Evolutionary conservation across 345 rosid species (phyloP).

Genomic region (Populus alba): DNA sequence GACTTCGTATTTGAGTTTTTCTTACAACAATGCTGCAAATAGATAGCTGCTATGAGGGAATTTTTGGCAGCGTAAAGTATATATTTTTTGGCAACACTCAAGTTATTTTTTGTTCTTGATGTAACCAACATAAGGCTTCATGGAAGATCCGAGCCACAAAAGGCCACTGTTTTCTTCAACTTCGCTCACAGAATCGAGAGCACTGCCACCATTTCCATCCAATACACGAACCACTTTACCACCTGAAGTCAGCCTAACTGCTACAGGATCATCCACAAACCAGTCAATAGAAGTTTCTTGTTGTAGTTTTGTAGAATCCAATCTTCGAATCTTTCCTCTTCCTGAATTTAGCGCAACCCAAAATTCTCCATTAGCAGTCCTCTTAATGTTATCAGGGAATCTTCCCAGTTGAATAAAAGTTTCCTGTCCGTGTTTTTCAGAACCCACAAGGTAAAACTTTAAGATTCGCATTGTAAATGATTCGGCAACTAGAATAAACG

Average conservation of each 20-base stretch:
- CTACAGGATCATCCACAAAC: conserved; percentile 42
- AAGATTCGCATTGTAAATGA: conserved; percentile 38
- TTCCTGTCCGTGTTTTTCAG: conserved; percentile 37
- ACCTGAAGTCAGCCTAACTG: conserved; percentile 46
- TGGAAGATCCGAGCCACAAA: conserved; percentile 68
- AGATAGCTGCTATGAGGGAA: too few species aligned
- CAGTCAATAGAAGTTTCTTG: conserved; percentile 32
- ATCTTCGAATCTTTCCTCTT: conserved; percentile 21
- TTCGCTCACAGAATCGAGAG: conserved; percentile 62
- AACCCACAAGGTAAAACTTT: conserved; percentile 51
- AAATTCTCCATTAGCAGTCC: conserved; percentile 50
- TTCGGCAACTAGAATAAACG: conserved; percentile 57
- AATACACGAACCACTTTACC: conserved; percentile 59
- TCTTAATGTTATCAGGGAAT: conserved; percentile 63
- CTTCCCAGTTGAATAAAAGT: conserved; percentile 59
- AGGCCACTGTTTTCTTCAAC: conserved; percentile 63
- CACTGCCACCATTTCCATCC: conserved; percentile 31
- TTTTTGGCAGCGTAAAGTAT: too few species aligned
- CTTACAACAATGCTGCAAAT: too few species aligned
- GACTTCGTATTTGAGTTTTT: too few species aligned
- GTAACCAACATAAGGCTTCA: conserved; percentile 34
- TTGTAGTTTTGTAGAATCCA: too few species aligned
- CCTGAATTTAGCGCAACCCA: conserved; percentile 57
- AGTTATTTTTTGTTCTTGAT: background rate
- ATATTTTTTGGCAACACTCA: too few species aligned